These are phyloP conservation scores for Cryptosporidium ryanae DNA, from an alignment of 169 alveolate genomes.

Conservation along the genomic window DNA sequence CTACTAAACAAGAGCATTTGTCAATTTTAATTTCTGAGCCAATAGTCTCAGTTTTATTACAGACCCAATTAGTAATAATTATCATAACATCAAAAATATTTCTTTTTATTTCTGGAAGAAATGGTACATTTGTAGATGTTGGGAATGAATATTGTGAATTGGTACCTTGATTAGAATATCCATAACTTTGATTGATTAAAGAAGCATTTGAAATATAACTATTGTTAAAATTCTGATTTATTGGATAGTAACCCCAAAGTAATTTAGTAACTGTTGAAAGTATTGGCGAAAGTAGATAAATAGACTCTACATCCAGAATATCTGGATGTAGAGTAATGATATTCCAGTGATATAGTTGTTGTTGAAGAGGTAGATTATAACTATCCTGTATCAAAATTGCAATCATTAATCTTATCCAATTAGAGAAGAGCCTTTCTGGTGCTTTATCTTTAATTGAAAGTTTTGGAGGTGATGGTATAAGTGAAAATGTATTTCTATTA, in stretches of 20 bases:
- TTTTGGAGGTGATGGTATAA: slow-evolving; percentile 69
- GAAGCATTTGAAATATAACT: neutral
- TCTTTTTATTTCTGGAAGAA: slow-evolving; percentile 69
- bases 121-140: slow-evolving; percentile 27
- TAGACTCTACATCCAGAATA: slow-evolving; percentile 6
- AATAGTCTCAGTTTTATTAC: neutral
- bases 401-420: slow-evolving; percentile 61
- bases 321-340: slow-evolving; percentile 38
- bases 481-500: slow-evolving; percentile 15
- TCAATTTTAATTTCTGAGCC: neutral
- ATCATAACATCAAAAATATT: slow-evolving; percentile 22
- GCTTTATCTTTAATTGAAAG: slow-evolving; percentile 23
- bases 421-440: slow-evolving; percentile 53
- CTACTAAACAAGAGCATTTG: neutral
- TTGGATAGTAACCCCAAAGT: slow-evolving; percentile 35
- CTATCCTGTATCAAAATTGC: slow-evolving; percentile 71
- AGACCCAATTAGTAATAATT: slow-evolving; percentile 44
- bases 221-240: neutral
- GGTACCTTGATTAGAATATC: neutral
- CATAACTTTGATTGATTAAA: neutral
- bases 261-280: slow-evolving; percentile 56
- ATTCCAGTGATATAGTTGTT: slow-evolving; percentile 65
- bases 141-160: neutral
- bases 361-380: slow-evolving; percentile 56
- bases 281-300: slow-evolving; percentile 59